These are phyloP conservation scores for Dothidotthia symphoricarpi DNA, from an alignment of 2,329 filamentous ascomycete species.

Conservation along the genomic window DNA sequence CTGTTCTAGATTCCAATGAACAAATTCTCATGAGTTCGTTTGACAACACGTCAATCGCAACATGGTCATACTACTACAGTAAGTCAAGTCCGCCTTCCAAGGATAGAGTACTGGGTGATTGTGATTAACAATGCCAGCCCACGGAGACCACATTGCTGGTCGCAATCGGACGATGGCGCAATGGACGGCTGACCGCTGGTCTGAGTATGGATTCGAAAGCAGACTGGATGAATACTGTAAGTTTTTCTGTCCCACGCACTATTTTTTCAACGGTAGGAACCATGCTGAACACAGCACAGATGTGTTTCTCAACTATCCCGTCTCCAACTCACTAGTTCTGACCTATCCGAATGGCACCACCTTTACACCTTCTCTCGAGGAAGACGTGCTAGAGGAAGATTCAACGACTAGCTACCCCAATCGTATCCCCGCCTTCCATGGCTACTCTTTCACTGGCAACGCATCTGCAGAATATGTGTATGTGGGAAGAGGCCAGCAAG, in stretches of 20 bases:
- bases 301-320: constrained; percentile 41
- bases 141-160: constrained; percentile 36
- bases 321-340: constrained; percentile 36
- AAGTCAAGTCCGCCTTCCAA: constrained; percentile 1
- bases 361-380: constrained; percentile 30
- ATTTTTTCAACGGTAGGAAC: background rate
- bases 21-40: constrained; percentile 44
- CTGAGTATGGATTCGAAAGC: constrained; percentile 37
- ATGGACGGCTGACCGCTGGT: constrained; percentile 42
- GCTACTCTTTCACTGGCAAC: constrained; percentile 49
- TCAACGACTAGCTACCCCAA: constrained; percentile 40
- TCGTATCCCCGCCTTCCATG: constrained; percentile 49
- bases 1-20: constrained; percentile 38
- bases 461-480: constrained; percentile 51
- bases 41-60: constrained; percentile 41
- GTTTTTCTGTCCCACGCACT: background rate
- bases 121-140: constrained; percentile 13
- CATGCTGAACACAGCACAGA: constrained; percentile 15
- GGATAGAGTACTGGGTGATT: too few species aligned
- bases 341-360: constrained; percentile 38
- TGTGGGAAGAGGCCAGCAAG: constrained; percentile 44
- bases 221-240: constrained; percentile 40
- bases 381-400: constrained; percentile 37
- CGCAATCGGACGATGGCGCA: constrained; percentile 42
- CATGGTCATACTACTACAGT: constrained; percentile 43